Conservation (phyloP, 352 stramenopile species). For the Pythium pectinolyticum region DNA sequence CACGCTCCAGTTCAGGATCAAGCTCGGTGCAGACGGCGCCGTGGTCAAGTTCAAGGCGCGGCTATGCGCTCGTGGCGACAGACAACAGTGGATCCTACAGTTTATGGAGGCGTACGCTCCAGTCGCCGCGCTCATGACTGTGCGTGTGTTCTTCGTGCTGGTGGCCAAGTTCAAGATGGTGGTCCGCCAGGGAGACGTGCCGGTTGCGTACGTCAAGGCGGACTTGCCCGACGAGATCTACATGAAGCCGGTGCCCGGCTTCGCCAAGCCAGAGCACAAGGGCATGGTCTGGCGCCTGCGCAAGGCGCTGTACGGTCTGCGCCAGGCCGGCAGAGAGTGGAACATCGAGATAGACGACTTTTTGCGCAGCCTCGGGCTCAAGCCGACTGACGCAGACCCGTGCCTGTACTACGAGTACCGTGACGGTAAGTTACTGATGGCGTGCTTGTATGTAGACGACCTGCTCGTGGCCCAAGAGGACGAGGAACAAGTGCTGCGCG, state of each 20-base stretch:
- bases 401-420: slow-evolving; percentile 25
- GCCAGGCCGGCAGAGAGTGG: slow-evolving; percentile 31
- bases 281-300: slow-evolving; percentile 23
- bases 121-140: slow-evolving; percentile 1
- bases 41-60: slow-evolving; percentile 1
- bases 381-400: not conserved
- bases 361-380: slow-evolving; percentile 1
- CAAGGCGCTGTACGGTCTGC: slow-evolving; percentile 32
- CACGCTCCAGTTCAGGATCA: slow-evolving; percentile 12
- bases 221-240: not conserved
- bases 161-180: not conserved
- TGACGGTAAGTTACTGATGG: slow-evolving; percentile 14
- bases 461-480: slow-evolving; percentile 11
- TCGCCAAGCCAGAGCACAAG: not conserved
- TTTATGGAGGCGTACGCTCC: slow-evolving; percentile 12
- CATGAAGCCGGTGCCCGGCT: slow-evolving; percentile 5
- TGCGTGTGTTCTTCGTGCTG: slow-evolving; percentile 17
- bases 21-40: slow-evolving; percentile 1
- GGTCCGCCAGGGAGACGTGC: slow-evolving; percentile 14
- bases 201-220: slow-evolving; percentile 14
- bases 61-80: slow-evolving; percentile 11
- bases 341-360: slow-evolving; percentile 26
- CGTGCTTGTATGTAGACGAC: slow-evolving; percentile 37
- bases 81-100: not conserved
- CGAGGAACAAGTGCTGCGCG: not conserved